phyloP scores from a whole-genome alignment of 2,329 filamentous ascomycete genomes.

The Fusarium annulatum region DNA sequence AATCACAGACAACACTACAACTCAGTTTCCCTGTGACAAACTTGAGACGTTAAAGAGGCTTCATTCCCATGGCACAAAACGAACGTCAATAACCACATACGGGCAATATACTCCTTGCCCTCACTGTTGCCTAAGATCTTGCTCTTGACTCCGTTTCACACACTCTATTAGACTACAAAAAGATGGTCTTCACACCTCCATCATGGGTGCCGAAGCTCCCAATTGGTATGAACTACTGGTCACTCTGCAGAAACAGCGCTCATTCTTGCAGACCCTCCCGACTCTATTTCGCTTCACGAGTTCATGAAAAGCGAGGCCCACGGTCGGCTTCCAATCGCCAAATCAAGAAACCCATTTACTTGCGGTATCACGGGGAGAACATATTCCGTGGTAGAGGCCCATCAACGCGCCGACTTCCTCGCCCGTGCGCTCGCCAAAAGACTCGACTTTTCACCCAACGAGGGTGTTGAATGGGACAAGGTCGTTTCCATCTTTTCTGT shows the following conservation, averaged over 20 bases:
- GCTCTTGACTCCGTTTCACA: neutral
- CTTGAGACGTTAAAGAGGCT: no score
- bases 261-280: neutral
- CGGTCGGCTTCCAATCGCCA: neutral
- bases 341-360: neutral
- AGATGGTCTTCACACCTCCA: neutral
- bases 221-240: neutral
- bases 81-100: no score
- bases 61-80: no score
- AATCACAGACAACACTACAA: neutral
- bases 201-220: neutral
- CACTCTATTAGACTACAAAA: fast-evolving
- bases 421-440: slow-evolving; percentile 75
- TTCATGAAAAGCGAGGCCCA: neutral
- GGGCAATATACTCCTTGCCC: no score
- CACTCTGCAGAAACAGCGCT: neutral
- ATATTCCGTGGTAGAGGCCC: neutral
- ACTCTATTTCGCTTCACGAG: fast-evolving
- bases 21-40: neutral
- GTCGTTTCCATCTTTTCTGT: slow-evolving; percentile 79
- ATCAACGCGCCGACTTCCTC: slow-evolving; percentile 63
- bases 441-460: slow-evolving; percentile 74
- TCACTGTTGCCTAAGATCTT: no score
- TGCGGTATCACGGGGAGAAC: neutral
- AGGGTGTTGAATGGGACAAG: slow-evolving; percentile 83